These are phyloP conservation scores for Tripterygium wilfordii DNA, from an alignment of 177 flowering plant genomes.

Conservation along the genomic window DNA sequence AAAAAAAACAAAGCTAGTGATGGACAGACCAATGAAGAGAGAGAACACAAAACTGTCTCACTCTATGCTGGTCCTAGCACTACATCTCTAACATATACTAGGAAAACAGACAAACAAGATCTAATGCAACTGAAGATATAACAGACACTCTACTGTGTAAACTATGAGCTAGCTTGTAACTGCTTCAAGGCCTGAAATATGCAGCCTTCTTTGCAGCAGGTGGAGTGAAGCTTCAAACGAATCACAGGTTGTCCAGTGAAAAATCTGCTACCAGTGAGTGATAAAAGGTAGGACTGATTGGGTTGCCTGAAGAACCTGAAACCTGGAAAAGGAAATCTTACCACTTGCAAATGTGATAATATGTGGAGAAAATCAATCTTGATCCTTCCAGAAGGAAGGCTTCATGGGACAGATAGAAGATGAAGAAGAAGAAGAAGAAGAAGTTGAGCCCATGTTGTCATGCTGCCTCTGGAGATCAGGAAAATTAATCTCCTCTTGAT, in stretches of 20 bases:
- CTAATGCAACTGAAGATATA: too few relatives aligned
- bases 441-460: slow-evolving; percentile 9
- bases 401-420: slow-evolving; percentile 28
- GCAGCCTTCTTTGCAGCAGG: too few relatives aligned
- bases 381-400: slow-evolving; percentile 37
- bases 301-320: slow-evolving; percentile 15
- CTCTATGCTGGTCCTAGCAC: too few relatives aligned
- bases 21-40: too few relatives aligned
- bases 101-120: too few relatives aligned
- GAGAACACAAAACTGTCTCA: too few relatives aligned
- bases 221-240: not conserved
- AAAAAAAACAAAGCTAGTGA: too few relatives aligned
- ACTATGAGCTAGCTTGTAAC: too few relatives aligned
- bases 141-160: too few relatives aligned
- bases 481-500: slow-evolving; percentile 14
- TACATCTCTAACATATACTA: too few relatives aligned
- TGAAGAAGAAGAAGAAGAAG: slow-evolving; percentile 27
- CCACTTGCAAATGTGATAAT: not conserved
- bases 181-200: too few relatives aligned
- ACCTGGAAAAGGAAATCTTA: slow-evolving; percentile 3
- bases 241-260: slow-evolving; percentile 28
- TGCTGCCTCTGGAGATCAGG: slow-evolving; percentile 20
- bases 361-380: slow-evolving; percentile 11
- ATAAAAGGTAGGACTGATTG: not conserved
- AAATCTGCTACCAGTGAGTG: slow-evolving; percentile 36